Evolutionary conservation across 2,329 filamentous ascomycete species (phyloP), one percentile per base, ranked within the genome.

Genomic region (Aspergillus nomiae): DNA sequence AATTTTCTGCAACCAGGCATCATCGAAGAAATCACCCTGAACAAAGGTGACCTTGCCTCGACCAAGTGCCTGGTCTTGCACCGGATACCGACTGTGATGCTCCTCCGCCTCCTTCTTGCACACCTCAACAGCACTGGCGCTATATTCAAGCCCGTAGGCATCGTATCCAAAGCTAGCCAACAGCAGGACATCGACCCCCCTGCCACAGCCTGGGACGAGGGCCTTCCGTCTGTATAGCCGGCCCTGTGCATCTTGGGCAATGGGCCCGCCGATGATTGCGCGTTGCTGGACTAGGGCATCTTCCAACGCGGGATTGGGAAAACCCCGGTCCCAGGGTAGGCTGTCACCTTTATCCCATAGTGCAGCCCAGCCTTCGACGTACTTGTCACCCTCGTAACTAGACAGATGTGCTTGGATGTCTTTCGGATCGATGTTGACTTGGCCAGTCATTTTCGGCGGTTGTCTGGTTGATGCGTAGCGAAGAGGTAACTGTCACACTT

Each of bases 171-270:
- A 87, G 11, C 87, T 86, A 56, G 88, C 86, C 51, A 96, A 84
- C 43, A 96, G 82, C 11, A 92, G 82, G 1, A 92, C 90, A 78
- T 96, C 93, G 72, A 95, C 90, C 6, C 92, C 93, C 54, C 86
- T 85, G 0, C 92, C 93, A 76, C 92, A 96, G 6, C 92, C 92
- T 0, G 92, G 91, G 0, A 96, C 90, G 10, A 96, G 81, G 1
- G 89, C 92, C 61, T 81, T 82, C 69, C 85, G 86, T 60, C 78
- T 72, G 45, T 69, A 69, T 36, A 62, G 68, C 28, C 69, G 50
- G 11, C 66, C 67, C 50, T 71, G 63, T 16, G 59, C 65, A 58
- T 70, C 63, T 14, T 62, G 58, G 5, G 74, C 55, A 63, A 77
- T 64, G 5, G 76, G 67, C 1, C 67, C 69, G 3, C 80, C 80